phyloP scores from a whole-genome alignment of 495 filamentous ascomycete genomes.

The Penicillium robsamsonii region DNA sequence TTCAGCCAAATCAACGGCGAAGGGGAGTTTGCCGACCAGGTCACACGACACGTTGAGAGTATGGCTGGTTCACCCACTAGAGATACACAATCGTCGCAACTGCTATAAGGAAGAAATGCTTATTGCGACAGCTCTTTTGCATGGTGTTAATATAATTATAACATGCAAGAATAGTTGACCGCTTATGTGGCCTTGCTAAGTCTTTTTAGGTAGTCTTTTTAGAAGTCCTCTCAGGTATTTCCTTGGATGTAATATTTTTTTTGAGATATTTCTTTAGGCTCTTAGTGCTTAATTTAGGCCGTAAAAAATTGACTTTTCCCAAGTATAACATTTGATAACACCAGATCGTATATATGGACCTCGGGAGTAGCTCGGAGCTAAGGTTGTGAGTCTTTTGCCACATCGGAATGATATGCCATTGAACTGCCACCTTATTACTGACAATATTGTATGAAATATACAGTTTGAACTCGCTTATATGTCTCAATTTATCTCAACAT shows the following conservation, averaged over 20 bases:
- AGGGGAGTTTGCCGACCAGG: constrained; percentile 1
- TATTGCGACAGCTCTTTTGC: not conserved
- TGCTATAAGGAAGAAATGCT: not conserved
- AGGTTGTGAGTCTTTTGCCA: not conserved
- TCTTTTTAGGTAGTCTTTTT: no score
- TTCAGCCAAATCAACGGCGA: constrained; percentile 20
- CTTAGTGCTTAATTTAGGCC: no score
- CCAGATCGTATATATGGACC: not conserved
- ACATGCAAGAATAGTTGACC: no score
- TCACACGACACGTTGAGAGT: constrained; percentile 8
- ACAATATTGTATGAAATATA: not conserved
- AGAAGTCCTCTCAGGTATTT: no score
- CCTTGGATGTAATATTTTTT: no score
- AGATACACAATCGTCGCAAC: not conserved
- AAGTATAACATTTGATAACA: no score
- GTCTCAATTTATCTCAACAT: not conserved
- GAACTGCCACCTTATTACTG: not conserved
- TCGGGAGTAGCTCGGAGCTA: not conserved
- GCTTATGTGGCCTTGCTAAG: no score
- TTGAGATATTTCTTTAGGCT: no score
- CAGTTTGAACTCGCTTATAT: not conserved
- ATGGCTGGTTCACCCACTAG: constrained; percentile 3
- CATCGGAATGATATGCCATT: not conserved
- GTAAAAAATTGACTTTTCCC: no score
- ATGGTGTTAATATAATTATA: not conserved